A percentile compares a stretch with the other conserved stretches of the same genome.
Evolutionary conservation across 768 basidiomycete species (phyloP).

Genomic region (Trametes meyenii): DNA sequence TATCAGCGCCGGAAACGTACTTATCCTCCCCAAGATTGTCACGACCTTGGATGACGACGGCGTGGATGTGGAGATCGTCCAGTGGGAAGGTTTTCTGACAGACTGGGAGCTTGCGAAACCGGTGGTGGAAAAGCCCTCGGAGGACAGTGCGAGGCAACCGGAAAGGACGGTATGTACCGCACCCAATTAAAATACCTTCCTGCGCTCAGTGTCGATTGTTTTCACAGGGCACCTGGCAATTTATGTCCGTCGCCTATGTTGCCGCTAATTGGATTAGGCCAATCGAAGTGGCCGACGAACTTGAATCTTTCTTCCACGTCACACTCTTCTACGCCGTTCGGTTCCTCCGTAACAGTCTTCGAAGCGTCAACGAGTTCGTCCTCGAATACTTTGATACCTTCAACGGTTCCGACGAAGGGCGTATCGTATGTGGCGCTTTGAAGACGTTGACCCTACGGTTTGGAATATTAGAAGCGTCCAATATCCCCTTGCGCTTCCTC

Average conservation of each 20-base stretch:
- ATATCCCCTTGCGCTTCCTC: too few species aligned
- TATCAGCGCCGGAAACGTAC: slow-evolving; percentile 7
- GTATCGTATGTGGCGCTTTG: too few species aligned
- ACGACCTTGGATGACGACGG: too few species aligned
- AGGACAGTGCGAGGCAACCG: not conserved
- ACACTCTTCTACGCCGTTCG: not conserved
- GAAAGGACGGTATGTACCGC: not conserved
- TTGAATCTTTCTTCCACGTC: slow-evolving; percentile 11
- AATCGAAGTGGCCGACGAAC: slow-evolving; percentile 5
- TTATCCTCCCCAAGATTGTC: not conserved
- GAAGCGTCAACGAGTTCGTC: not conserved
- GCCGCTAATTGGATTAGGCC: not conserved
- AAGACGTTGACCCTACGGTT: too few species aligned
- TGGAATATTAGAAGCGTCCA: too few species aligned
- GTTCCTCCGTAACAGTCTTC: not conserved
- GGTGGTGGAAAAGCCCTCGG: not conserved
- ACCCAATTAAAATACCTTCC: not conserved
- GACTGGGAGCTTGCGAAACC: not conserved
- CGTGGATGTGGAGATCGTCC: not conserved
- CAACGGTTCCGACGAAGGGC: too few species aligned
- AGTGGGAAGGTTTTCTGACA: not conserved
- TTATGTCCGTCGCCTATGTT: not conserved
- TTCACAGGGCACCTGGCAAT: not conserved
- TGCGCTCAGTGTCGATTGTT: not conserved
- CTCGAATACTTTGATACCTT: not conserved